Percentiles rank a stretch among this genome's conserved stretches.
Evolutionary conservation across 2,329 filamentous ascomycete genomes (phyloP).

Genomic region (Fusarium sp.): DNA sequence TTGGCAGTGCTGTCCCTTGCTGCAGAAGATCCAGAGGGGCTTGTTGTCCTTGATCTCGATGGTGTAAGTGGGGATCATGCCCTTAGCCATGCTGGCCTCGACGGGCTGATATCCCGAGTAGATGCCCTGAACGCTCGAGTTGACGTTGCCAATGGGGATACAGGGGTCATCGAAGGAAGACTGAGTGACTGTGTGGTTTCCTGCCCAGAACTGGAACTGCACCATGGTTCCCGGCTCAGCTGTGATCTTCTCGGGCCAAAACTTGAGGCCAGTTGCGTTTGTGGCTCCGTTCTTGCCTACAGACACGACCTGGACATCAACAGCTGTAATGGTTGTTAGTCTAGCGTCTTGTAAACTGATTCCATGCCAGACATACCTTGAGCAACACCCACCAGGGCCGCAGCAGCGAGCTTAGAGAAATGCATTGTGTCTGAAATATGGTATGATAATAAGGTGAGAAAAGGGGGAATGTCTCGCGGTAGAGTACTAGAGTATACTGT

Average conservation of each 20-base stretch:
- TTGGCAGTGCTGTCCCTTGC: conserved; percentile 82
- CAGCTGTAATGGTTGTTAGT: conserved; percentile 48
- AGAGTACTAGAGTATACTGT: conserved; percentile 18
- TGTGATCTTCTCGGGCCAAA: conserved; percentile 76
- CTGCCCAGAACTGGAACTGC: conserved; percentile 76
- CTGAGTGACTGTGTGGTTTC: conserved; percentile 86
- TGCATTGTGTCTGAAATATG: conserved; percentile 64
- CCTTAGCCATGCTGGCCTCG: conserved; percentile 64
- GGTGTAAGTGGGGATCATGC: conserved; percentile 77
- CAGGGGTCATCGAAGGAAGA: conserved; percentile 82
- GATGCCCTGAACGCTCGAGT: conserved; percentile 71
- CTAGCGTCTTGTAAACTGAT: neutral
- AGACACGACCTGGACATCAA: conserved; percentile 74
- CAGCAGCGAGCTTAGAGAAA: conserved; percentile 63
- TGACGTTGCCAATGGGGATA: conserved; percentile 69
- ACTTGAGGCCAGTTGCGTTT: conserved; percentile 68
- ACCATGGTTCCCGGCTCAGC: conserved; percentile 75
- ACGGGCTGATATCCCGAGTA: conserved; percentile 79
- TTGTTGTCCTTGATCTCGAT: conserved; percentile 78
- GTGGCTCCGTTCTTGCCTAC: conserved; percentile 70
- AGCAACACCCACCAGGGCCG: conserved; percentile 65
- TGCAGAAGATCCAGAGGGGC: conserved; percentile 87
- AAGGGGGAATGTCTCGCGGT: conserved; percentile 46
- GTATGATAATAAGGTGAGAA: conserved; percentile 38
- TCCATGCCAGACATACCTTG: conserved; percentile 56